Percentiles rank a stretch among this genome's conserved stretches.
Conservation (phyloP, 176 grass and related monocot genomes). For the Avena atlantica region DNA sequence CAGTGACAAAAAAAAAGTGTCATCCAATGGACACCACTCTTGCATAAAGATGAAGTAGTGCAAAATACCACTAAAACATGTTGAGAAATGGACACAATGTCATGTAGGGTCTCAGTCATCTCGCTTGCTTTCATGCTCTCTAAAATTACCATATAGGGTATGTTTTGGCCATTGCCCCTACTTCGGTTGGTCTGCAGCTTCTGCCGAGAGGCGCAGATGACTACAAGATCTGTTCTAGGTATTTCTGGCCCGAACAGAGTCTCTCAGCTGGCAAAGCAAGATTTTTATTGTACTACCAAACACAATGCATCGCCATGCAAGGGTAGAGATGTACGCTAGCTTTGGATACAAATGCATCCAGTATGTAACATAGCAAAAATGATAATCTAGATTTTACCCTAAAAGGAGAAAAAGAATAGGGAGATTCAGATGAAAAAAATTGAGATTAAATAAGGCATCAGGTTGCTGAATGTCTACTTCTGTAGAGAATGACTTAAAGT, state of each 20-base stretch:
- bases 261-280: conserved; percentile 8
- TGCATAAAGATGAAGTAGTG: conserved; percentile 28
- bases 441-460: not conserved
- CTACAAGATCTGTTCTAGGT: not conserved
- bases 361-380: conserved; percentile 17
- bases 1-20: conserved; percentile 33
- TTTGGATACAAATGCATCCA: conserved; percentile 11
- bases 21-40: conserved; percentile 19
- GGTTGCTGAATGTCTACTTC: conserved; percentile 26
- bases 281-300: not conserved
- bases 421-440: conserved; percentile 24
- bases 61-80: conserved; percentile 4
- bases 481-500: conserved; percentile 1
- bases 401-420: conserved; percentile 13
- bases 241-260: not conserved
- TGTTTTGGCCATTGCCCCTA: conserved; percentile 10
- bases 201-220: not conserved
- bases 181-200: not conserved
- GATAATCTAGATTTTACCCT: not conserved
- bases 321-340: not conserved
- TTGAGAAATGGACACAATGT: not conserved
- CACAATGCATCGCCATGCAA: not conserved
- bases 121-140: not conserved
- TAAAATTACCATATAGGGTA: not conserved
- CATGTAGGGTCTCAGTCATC: not conserved